These are phyloP conservation scores for Cryptococcus sp. DNA, from an alignment of 1,284 basidiomycete species.

Conservation along the genomic window DNA sequence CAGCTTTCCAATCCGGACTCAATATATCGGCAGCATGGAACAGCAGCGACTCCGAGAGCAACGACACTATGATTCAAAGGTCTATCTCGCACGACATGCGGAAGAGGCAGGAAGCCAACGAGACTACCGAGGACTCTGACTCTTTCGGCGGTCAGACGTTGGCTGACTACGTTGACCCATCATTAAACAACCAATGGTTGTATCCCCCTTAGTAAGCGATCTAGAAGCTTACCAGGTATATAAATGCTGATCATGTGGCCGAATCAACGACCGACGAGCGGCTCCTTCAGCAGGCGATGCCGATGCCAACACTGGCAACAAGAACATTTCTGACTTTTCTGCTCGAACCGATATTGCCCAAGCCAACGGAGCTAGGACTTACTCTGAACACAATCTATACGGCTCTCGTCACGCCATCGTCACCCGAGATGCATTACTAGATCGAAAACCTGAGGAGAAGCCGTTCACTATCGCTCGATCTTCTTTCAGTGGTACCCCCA, in stretches of 20 bases:
- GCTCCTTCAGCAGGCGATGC: slow-evolving; percentile 13
- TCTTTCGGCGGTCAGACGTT: slow-evolving; percentile 1
- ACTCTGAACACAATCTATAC: slow-evolving; percentile 62
- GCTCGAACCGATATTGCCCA: slow-evolving; percentile 55
- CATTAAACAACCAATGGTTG: slow-evolving; percentile 22
- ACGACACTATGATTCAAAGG: neutral
- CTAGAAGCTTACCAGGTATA: neutral
- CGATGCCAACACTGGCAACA: slow-evolving; percentile 13
- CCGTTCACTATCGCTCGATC: slow-evolving; percentile 67
- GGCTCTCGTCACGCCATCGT: slow-evolving; percentile 66
- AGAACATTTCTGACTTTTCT: slow-evolving; percentile 31
- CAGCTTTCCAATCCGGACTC: slow-evolving; percentile 9
- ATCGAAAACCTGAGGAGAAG: slow-evolving; percentile 58
- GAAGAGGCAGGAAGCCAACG: neutral
- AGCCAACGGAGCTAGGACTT: slow-evolving; percentile 60
- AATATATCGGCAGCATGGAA: slow-evolving; percentile 17
- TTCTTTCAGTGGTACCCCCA: slow-evolving; percentile 61
- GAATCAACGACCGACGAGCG: slow-evolving; percentile 19
- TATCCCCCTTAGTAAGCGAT: slow-evolving; percentile 23
- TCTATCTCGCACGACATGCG: neutral
- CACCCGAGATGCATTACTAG: slow-evolving; percentile 60
- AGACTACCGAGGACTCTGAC: neutral
- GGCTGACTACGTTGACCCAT: slow-evolving; percentile 18
- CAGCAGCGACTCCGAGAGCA: neutral
- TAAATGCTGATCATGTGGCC: slow-evolving; percentile 1